Evolutionary conservation across 129 eudicot species (phyloP).

Genomic region (Arctium minus): DNA sequence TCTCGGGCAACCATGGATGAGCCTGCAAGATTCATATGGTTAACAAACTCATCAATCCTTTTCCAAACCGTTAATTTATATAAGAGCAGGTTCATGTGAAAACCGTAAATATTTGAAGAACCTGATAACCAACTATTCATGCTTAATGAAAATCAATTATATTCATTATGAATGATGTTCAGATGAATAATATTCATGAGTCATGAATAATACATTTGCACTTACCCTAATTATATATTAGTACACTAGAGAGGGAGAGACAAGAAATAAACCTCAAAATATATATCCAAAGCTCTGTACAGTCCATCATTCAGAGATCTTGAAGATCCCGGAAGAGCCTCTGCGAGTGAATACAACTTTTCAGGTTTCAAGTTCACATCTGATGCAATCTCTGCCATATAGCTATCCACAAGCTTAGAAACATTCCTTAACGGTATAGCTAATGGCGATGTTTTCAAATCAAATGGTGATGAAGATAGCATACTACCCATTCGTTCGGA

Average conservation of each 20-base stretch:
- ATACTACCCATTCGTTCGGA: constrained; percentile 36
- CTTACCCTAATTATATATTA: not conserved
- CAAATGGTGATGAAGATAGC: constrained; percentile 41
- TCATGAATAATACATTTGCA: not conserved
- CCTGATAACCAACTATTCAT: constrained; percentile 15
- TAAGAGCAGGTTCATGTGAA: not conserved
- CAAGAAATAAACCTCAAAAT: constrained; percentile 58
- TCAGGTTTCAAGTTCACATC: constrained; percentile 80
- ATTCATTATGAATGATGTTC: not conserved
- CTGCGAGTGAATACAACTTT: constrained; percentile 53
- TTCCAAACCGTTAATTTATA: not conserved
- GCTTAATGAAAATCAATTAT: not conserved
- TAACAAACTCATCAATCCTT: not conserved
- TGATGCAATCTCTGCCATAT: constrained; percentile 84
- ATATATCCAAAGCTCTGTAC: constrained; percentile 82
- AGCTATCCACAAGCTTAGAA: constrained; percentile 65
- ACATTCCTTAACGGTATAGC: constrained; percentile 51
- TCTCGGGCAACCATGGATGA: constrained; percentile 65
- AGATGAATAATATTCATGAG: not conserved
- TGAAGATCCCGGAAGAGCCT: constrained; percentile 72
- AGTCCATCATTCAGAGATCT: constrained; percentile 84
- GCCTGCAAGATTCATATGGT: constrained; percentile 46
- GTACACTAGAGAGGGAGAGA: not conserved
- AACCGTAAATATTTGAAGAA: too few relatives aligned
- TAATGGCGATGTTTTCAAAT: constrained; percentile 45